Conservation (phyloP, 2,329 filamentous ascomycete species). For the Trematosphaeria pertusa region DNA sequence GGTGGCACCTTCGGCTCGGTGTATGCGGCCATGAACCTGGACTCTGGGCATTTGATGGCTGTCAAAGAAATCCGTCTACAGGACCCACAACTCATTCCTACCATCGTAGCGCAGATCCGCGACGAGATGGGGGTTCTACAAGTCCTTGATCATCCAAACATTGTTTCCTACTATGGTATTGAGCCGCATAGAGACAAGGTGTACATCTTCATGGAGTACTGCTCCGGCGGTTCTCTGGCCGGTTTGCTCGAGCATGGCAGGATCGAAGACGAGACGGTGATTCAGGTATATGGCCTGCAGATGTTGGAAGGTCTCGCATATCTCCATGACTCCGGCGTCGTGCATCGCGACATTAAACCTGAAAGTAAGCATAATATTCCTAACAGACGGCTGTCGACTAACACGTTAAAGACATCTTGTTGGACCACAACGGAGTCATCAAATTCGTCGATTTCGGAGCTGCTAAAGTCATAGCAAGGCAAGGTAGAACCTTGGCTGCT, state of each 20-base stretch:
- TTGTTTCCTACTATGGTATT: constrained; percentile 97
- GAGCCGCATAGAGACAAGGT: constrained; percentile 98
- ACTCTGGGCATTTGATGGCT: constrained; percentile 95
- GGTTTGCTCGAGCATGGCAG: constrained; percentile 91
- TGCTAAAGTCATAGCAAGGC: constrained; percentile 93
- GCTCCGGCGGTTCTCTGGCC: constrained; percentile 90
- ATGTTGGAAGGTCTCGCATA: constrained; percentile 94
- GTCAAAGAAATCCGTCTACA: constrained; percentile 98
- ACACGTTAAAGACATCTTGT: constrained; percentile 75
- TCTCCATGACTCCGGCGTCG: constrained; percentile 88
- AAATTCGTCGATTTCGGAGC: constrained; percentile 99
- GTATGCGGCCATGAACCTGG: constrained; percentile 95
- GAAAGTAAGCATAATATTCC: constrained; percentile 72
- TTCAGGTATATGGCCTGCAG: constrained; percentile 95
- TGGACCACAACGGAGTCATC: constrained; percentile 97
- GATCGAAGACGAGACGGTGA: constrained; percentile 96
- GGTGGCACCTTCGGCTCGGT: constrained; percentile 97
- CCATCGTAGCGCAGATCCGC: constrained; percentile 89
- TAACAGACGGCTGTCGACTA: constrained; percentile 3
- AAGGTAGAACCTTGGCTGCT: constrained; percentile 83
- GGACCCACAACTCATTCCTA: constrained; percentile 94
- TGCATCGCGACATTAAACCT: constrained; percentile 97
- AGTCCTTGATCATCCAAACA: constrained; percentile 94
- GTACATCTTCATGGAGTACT: constrained; percentile 99
- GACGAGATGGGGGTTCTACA: constrained; percentile 98